Conservation (phyloP, 1,284 basidiomycete species). For the Fereydounia khargensis region DNA sequence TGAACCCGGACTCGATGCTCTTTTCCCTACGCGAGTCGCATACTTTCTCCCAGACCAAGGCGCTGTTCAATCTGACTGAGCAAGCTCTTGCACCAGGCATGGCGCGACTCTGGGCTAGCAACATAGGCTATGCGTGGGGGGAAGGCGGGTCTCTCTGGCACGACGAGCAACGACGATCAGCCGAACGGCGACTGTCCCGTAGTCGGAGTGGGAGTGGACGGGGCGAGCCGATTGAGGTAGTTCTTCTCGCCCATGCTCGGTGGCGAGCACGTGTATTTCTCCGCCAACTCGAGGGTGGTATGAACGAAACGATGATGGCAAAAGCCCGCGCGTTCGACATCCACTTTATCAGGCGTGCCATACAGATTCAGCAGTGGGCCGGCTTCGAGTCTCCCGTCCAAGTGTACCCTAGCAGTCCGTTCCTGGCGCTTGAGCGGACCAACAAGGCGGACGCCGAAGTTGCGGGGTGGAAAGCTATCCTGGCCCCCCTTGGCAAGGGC, state of each 20-base stretch:
- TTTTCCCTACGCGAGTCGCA: background rate
- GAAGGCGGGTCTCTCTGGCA: background rate
- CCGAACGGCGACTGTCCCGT: background rate
- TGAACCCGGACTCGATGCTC: slow-evolving; percentile 1
- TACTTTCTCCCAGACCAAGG: background rate
- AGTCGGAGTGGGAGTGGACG: background rate
- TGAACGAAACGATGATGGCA: background rate
- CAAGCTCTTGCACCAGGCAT: background rate
- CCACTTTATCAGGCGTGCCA: slow-evolving; percentile 1
- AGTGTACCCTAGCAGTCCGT: background rate
- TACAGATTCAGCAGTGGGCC: slow-evolving; percentile 1
- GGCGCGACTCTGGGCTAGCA: background rate
- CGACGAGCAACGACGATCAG: background rate
- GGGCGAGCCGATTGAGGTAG: background rate
- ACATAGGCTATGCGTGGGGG: background rate
- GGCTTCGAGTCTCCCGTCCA: background rate
- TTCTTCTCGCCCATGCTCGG: background rate
- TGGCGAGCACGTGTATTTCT: background rate
- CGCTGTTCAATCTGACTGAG: background rate
- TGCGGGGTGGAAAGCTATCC: background rate
- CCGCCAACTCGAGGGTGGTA: background rate
- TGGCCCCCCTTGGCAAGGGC: background rate
- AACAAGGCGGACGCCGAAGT: background rate
- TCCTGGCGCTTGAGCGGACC: background rate
- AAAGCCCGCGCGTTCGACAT: background rate